Conservation (phyloP, 2,329 filamentous ascomycete genomes). For the Mycosphaerella sp. region DNA sequence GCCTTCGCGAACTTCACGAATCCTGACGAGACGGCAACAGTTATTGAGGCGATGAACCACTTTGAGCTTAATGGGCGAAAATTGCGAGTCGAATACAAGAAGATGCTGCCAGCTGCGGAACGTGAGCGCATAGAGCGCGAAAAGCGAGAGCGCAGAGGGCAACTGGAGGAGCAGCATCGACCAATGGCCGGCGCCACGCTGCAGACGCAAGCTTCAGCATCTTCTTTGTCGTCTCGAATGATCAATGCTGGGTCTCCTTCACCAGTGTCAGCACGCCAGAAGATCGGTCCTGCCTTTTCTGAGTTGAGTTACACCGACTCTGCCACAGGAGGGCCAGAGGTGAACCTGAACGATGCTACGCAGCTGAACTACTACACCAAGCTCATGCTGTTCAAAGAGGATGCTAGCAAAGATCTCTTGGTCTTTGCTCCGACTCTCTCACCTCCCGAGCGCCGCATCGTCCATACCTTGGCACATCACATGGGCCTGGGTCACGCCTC, state of each 20-base stretch:
- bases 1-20: constrained; percentile 99
- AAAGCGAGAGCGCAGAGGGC: constrained; percentile 90
- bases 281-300: constrained; percentile 35
- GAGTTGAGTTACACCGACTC: constrained; percentile 23
- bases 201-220: constrained; percentile 80
- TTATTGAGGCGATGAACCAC: constrained; percentile 92
- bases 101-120: constrained; percentile 94
- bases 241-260: constrained; percentile 57
- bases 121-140: constrained; percentile 93
- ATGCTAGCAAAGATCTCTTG: constrained; percentile 67
- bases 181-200: constrained; percentile 59
- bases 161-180: constrained; percentile 94
- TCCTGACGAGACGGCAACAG: constrained; percentile 82
- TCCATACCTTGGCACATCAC: constrained; percentile 91
- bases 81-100: constrained; percentile 96
- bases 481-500: constrained; percentile 89
- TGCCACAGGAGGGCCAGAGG: constrained; percentile 45
- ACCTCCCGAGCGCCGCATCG: constrained; percentile 77
- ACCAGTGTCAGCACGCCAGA: constrained; percentile 56
- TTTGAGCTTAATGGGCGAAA: constrained; percentile 93
- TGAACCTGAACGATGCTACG: constrained; percentile 86
- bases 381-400: constrained; percentile 80
- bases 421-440: constrained; percentile 77
- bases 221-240: constrained; percentile 59
- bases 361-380: constrained; percentile 87